These are phyloP conservation scores for Hygrocybe punicea DNA, from an alignment of 768 basidiomycete genomes.

Conservation along the genomic window DNA sequence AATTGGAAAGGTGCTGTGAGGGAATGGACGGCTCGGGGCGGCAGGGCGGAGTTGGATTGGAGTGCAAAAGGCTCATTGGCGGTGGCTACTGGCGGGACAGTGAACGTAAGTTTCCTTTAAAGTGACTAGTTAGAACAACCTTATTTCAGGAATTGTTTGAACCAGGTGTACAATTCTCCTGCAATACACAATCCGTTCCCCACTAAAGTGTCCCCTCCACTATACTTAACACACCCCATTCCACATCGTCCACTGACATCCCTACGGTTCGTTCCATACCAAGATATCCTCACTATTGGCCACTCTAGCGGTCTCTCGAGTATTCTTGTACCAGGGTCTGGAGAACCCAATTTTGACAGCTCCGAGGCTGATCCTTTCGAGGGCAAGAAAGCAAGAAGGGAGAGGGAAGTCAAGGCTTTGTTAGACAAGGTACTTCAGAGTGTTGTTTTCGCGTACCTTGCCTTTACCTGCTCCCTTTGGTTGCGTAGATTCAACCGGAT, in stretches of 20 bases:
- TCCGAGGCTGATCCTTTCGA: constrained; percentile 95
- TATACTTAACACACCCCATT: constrained; percentile 87
- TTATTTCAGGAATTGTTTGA: not conserved
- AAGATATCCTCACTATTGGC: constrained; percentile 78
- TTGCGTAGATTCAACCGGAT: constrained; percentile 76
- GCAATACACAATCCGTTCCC: constrained; percentile 57
- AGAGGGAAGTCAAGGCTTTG: constrained; percentile 85
- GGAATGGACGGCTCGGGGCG: constrained; percentile 69
- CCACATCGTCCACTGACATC: constrained; percentile 73
- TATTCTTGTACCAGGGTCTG: constrained; percentile 86
- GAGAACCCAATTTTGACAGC: constrained; percentile 94
- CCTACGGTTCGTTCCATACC: constrained; percentile 84
- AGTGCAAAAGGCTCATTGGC: constrained; percentile 81
- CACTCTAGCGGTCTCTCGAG: constrained; percentile 77
- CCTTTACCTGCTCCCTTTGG: not conserved
- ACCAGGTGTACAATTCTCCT: constrained; percentile 69
- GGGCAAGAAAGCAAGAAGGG: constrained; percentile 71
- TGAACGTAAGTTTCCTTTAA: constrained; percentile 56
- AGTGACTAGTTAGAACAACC: not conserved
- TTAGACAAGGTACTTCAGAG: constrained; percentile 70
- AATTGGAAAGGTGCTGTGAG: constrained; percentile 91
- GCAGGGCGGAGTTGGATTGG: constrained; percentile 72
- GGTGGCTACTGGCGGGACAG: constrained; percentile 76
- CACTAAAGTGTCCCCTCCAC: constrained; percentile 57
- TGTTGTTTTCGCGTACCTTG: not conserved